A percentile compares a stretch with the other conserved stretches of the same genome.
Evolutionary conservation across 2,329 filamentous ascomycete species (phyloP).

Genomic region (Exophiala viscosa): DNA sequence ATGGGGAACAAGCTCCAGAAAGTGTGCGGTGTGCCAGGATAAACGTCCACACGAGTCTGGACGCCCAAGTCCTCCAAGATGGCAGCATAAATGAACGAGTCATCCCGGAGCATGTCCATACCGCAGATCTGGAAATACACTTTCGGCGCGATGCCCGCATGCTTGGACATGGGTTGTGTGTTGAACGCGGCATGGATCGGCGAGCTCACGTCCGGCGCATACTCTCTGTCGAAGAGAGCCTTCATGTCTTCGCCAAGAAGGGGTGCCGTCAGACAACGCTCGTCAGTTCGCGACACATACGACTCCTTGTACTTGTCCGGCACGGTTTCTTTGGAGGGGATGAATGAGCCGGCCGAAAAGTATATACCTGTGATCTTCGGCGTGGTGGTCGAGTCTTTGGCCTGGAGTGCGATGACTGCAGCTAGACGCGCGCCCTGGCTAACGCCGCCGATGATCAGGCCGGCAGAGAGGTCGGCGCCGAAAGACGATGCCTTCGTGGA

Average conservation of each 20-base stretch:
- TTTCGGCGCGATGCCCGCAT: constrained; percentile 39
- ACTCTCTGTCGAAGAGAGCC: constrained; percentile 21
- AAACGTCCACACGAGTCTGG: constrained; percentile 43
- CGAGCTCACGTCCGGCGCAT: not conserved
- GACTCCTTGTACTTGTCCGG: constrained; percentile 38
- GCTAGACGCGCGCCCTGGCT: constrained; percentile 45
- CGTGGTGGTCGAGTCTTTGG: constrained; percentile 37
- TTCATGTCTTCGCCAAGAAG: constrained; percentile 30
- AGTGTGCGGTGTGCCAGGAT: constrained; percentile 40
- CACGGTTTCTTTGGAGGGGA: constrained; percentile 31
- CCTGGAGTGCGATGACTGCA: constrained; percentile 37
- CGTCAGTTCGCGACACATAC: constrained; percentile 42
- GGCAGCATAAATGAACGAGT: constrained; percentile 51
- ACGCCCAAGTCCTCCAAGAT: constrained; percentile 43
- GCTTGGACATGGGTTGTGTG: constrained; percentile 23
- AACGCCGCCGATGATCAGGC: constrained; percentile 48
- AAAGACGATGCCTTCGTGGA: constrained; percentile 35
- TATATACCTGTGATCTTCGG: constrained; percentile 46
- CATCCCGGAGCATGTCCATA: constrained; percentile 51
- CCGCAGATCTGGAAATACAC: constrained; percentile 51
- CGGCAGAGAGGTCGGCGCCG: constrained; percentile 38
- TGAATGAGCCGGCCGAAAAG: constrained; percentile 31
- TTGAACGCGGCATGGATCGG: constrained; percentile 9
- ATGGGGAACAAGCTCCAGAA: constrained; percentile 29
- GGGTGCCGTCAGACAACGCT: constrained; percentile 33